These are phyloP conservation scores for Cladorrhinum samala DNA, from an alignment of 495 filamentous ascomycete genomes.

Conservation along the genomic window DNA sequence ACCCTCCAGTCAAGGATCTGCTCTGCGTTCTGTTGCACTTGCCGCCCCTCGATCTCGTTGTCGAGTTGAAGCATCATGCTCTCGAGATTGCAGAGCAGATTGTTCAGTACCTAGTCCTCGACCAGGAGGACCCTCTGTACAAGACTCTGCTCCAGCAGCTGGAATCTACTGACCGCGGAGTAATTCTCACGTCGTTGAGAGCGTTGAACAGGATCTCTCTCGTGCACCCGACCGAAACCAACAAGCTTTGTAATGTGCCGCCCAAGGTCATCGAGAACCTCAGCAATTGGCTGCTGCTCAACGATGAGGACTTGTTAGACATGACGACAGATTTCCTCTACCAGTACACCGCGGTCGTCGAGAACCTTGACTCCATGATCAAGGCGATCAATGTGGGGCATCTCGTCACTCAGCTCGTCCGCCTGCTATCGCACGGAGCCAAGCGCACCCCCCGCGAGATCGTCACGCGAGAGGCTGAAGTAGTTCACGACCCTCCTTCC, in stretches of 20 bases:
- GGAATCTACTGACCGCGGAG: conserved; percentile 70
- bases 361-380: conserved; percentile 73
- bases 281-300: conserved; percentile 73
- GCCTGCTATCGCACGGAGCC: conserved; percentile 65
- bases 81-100: conserved; percentile 91
- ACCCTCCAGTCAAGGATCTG: conserved; percentile 68
- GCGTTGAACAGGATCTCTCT: conserved; percentile 85
- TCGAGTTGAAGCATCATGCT: conserved; percentile 86
- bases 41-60: conserved; percentile 63
- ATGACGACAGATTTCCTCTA: conserved; percentile 92
- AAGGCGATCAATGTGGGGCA: conserved; percentile 56
- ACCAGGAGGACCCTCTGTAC: conserved; percentile 69
- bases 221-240: conserved; percentile 64
- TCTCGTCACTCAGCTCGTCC: conserved; percentile 67
- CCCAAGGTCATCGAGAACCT: conserved; percentile 58
- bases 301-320: conserved; percentile 84
- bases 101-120: conserved; percentile 68
- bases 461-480: conserved; percentile 33
- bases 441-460: conserved; percentile 44
- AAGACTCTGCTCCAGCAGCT: conserved; percentile 65
- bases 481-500: conserved; percentile 21
- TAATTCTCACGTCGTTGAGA: conserved; percentile 75
- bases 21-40: conserved; percentile 74
- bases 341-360: conserved; percentile 78
- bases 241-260: conserved; percentile 69